Conservation (phyloP, 495 filamentous ascomycete genomes). For the Lepidopterella palustris region DNA sequence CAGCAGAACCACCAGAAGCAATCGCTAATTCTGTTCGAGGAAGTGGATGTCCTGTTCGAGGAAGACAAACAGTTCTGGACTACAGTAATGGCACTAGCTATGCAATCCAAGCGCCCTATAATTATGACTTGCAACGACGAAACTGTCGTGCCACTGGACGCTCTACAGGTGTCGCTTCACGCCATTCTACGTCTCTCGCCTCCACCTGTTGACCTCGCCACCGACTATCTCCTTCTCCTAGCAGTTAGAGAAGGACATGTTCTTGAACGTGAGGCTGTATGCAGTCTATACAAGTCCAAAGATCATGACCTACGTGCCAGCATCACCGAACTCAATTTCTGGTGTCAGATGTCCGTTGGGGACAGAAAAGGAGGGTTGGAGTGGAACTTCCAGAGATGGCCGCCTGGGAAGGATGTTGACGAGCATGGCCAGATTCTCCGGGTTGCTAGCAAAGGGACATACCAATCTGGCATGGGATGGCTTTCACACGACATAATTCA, state of each 20-base stretch:
- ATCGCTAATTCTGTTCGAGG: slow-evolving; percentile 89
- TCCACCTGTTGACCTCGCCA: slow-evolving; percentile 60
- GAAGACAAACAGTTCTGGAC: slow-evolving; percentile 94
- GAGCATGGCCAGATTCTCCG: slow-evolving; percentile 57
- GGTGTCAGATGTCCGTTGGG: slow-evolving; percentile 95
- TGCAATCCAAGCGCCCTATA: slow-evolving; percentile 81
- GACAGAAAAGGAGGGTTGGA: slow-evolving; percentile 79
- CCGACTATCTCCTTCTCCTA: slow-evolving; percentile 74
- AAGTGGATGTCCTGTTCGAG: slow-evolving; percentile 88
- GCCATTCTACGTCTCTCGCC: slow-evolving; percentile 77
- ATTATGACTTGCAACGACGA: slow-evolving; percentile 95
- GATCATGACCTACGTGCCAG: slow-evolving; percentile 68
- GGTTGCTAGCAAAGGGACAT: slow-evolving; percentile 80
- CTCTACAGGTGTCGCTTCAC: slow-evolving; percentile 63
- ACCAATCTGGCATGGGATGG: slow-evolving; percentile 70
- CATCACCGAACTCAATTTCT: slow-evolving; percentile 86
- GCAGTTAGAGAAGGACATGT: slow-evolving; percentile 90
- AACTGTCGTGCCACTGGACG: slow-evolving; percentile 59
- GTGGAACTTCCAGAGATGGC: slow-evolving; percentile 78
- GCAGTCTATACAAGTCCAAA: slow-evolving; percentile 61
- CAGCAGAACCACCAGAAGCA: slow-evolving; percentile 70
- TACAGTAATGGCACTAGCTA: slow-evolving; percentile 67
- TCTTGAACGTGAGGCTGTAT: slow-evolving; percentile 58
- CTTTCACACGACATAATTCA: slow-evolving; percentile 46
- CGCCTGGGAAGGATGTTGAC: slow-evolving; percentile 61